These are phyloP conservation scores for Geotrichum cucujoidarum DNA, from an alignment of 1,139 yeast genomes.

Conservation along the genomic window DNA sequence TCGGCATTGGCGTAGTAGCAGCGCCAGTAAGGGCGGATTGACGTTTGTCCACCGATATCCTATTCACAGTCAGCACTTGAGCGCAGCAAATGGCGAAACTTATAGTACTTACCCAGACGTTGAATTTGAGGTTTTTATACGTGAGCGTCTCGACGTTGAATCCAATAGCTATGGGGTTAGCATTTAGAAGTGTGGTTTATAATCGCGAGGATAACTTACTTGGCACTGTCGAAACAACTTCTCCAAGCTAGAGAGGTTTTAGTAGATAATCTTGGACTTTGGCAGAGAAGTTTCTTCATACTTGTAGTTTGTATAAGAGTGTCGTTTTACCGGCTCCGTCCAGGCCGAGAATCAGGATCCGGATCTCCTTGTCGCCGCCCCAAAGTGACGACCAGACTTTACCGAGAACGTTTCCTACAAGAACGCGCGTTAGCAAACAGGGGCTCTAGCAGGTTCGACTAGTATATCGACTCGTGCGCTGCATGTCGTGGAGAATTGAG, in stretches of 20 bases:
- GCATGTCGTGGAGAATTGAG: background rate
- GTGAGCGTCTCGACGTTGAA: constrained; percentile 92
- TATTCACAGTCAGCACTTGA: constrained; percentile 38
- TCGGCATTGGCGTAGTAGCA: constrained; percentile 95
- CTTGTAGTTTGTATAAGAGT: constrained; percentile 80
- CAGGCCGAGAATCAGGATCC: constrained; percentile 85
- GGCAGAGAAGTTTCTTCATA: constrained; percentile 22
- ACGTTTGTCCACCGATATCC: constrained; percentile 97
- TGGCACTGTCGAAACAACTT: constrained; percentile 89
- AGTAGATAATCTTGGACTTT: background rate
- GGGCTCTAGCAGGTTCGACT: too few relatives aligned
- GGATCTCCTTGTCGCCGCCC: constrained; percentile 85
- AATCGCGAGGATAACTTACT: constrained; percentile 39
- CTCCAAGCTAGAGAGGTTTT: constrained; percentile 58
- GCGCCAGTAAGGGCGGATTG: constrained; percentile 96
- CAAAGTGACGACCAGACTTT: constrained; percentile 79
- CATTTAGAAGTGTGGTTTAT: background rate
- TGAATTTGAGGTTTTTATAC: constrained; percentile 84
- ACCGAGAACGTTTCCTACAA: constrained; percentile 45
- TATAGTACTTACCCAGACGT: constrained; percentile 49
- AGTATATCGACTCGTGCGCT: too few relatives aligned
- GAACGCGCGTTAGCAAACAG: too few relatives aligned
- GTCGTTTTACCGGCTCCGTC: constrained; percentile 99
- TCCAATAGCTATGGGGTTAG: constrained; percentile 56
- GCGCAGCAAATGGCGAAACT: background rate